phyloP scores from a whole-genome alignment of 2,329 filamentous ascomycete species.

The Fusarium xyrophilum region DNA sequence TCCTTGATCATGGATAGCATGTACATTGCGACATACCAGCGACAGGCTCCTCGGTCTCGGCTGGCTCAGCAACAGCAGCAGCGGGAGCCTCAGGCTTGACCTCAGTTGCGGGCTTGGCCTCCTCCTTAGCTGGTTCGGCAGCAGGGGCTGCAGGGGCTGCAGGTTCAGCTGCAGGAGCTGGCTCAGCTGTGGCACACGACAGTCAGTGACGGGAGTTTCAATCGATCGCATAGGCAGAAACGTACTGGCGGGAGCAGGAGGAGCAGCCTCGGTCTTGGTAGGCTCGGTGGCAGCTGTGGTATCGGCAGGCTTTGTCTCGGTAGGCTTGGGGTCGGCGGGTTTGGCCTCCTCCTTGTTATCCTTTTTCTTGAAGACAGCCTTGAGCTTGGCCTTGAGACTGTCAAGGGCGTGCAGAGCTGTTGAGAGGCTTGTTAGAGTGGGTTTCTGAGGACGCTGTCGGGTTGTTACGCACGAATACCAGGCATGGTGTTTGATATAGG shows the following conservation, averaged over 20 bases:
- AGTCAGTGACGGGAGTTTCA: slow-evolving; percentile 13
- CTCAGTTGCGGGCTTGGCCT: slow-evolving; percentile 40
- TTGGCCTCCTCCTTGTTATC: slow-evolving; percentile 45
- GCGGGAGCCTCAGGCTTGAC: slow-evolving; percentile 37
- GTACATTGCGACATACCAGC: slow-evolving; percentile 26
- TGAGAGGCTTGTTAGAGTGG: slow-evolving; percentile 35
- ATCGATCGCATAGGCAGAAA: slow-evolving; percentile 10
- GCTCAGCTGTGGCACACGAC: slow-evolving; percentile 32
- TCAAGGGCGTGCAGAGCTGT: slow-evolving; percentile 59
- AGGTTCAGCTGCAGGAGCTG: slow-evolving; percentile 36
- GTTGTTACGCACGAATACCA: slow-evolving; percentile 58
- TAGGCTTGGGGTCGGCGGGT: slow-evolving; percentile 33
- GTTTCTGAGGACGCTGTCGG: neutral
- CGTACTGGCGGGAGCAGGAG: slow-evolving; percentile 44
- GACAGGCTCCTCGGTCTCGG: slow-evolving; percentile 38
- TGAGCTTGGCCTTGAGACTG: slow-evolving; percentile 64
- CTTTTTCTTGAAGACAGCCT: slow-evolving; percentile 60
- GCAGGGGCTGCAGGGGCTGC: slow-evolving; percentile 36
- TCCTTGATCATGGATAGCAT: neutral
- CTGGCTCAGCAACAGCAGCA: slow-evolving; percentile 34
- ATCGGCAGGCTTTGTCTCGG: slow-evolving; percentile 26
- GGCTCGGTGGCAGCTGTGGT: slow-evolving; percentile 41
- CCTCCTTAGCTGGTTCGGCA: slow-evolving; percentile 41
- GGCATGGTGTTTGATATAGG: slow-evolving; percentile 51
- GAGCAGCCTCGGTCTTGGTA: slow-evolving; percentile 47